These are phyloP conservation scores for Fraxinus quadrangulata DNA, from an alignment of 257 asterid genomes.

Conservation along the genomic window DNA sequence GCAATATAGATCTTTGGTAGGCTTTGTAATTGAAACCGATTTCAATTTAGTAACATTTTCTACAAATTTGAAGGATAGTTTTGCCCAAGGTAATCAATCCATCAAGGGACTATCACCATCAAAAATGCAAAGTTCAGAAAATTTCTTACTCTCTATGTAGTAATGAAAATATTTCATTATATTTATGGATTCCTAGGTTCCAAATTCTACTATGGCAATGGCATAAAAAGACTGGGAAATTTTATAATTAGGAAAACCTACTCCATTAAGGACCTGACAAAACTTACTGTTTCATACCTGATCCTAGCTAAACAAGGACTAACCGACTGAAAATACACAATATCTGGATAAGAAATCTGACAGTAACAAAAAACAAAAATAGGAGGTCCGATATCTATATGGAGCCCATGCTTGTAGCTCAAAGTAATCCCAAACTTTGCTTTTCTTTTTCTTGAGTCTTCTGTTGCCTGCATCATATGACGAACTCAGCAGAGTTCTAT, in stretches of 20 bases:
- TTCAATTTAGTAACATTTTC: neutral
- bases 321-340: neutral
- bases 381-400: neutral
- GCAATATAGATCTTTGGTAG: neutral
- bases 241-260: neutral
- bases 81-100: neutral
- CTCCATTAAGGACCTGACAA: neutral
- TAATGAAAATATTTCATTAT: neutral
- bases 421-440: neutral
- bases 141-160: neutral
- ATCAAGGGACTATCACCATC: neutral
- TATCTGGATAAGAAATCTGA: neutral
- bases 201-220: neutral
- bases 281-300: neutral
- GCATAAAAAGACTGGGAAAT: neutral
- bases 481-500: neutral
- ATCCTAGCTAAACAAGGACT: slow-evolving; percentile 2
- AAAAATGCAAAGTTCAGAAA: neutral
- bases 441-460: neutral
- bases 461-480: neutral
- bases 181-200: neutral
- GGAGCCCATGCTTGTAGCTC: neutral
- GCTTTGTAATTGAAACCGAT: neutral
- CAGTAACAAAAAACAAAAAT: neutral
- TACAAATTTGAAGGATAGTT: neutral